Evolutionary conservation across 495 filamentous ascomycete species (phyloP), one percentile per base, ranked within the genome.

Genomic region (Aspergillus ellipticus): DNA sequence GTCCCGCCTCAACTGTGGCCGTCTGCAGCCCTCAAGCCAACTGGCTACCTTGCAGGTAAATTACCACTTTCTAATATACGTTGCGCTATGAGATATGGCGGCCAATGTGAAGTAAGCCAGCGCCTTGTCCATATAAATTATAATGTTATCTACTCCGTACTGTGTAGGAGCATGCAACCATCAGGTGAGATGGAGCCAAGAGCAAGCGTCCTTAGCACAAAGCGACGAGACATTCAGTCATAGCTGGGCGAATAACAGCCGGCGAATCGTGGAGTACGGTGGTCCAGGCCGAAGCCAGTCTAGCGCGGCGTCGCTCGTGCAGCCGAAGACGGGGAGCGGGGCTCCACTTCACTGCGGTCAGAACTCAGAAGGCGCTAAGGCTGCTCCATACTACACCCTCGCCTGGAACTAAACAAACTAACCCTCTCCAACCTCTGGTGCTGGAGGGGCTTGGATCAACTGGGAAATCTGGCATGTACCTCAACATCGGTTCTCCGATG

Each of bases 351-450:
- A 6, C 45, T 15, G 45, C 45, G 43, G 43, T 48, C n/a, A 29
- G 24, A n/a, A 48, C 21, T 48, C n/a, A 29, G 24, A n/a, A 48
- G 24, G 22, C 45, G 45, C 45, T 48, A 48, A 48, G 9, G 24
- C 45, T 28, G 22, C 45, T 22, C 45, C 45, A 48, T 29, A 48
- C 22, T 45, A 45, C 42, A 48, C n/a, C 45, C 45, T 48, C 13
- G 45, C 21, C 45, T n/a, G 13, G 43, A 26, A 48, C 28, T 24
- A 28, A 48, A n/a, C 13, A 28, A 3, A 28, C 24, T 28, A 28
- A 28, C 24, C 7, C 24, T 7, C 24, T 28, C 7, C 24, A 7
- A 3, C 7, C 24, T 7, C 8, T 29, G 24, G 45, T 22, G 16
- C 45, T 48, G 45, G 45, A 29, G 29, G 15, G 26, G 24, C 45